Conservation (phyloP, 345 rosid genomes). For the Citrus medica region DNA sequence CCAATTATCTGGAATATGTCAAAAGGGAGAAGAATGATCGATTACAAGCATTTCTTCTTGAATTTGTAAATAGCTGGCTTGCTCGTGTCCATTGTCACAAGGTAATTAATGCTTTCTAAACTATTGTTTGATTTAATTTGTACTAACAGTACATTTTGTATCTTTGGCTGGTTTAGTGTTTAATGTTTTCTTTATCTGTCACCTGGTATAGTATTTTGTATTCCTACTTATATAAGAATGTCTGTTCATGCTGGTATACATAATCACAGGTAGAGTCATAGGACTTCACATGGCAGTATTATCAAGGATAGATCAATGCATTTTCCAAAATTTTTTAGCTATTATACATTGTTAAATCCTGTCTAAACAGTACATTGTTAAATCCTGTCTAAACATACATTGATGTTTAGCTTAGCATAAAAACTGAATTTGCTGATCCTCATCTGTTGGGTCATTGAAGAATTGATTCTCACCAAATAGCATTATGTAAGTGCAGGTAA, state of each 20-base stretch:
- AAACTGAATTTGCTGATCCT: not conserved
- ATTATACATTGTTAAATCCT: not conserved
- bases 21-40: conserved; percentile 79
- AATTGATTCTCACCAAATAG: conserved; percentile 6
- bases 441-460: not conserved
- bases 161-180: not conserved
- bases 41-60: conserved; percentile 60
- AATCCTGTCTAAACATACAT: not conserved
- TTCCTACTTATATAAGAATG: not conserved
- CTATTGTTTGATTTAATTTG: not conserved
- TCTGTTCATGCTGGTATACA: no score
- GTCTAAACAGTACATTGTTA: not conserved
- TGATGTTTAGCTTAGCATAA: not conserved
- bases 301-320: not conserved
- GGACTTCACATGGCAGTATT: no score
- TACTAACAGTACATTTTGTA: not conserved
- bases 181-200: not conserved
- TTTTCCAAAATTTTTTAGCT: not conserved
- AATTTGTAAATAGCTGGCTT: conserved; percentile 66
- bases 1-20: conserved; percentile 90
- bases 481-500: conserved; percentile 49
- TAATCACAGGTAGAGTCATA: no score
- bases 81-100: conserved; percentile 87
- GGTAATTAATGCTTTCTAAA: conserved; percentile 35
- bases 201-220: no score